Evolutionary conservation across 352 stramenopile species (phyloP).

Genomic region (Globisporangium cylindrosporum): DNA sequence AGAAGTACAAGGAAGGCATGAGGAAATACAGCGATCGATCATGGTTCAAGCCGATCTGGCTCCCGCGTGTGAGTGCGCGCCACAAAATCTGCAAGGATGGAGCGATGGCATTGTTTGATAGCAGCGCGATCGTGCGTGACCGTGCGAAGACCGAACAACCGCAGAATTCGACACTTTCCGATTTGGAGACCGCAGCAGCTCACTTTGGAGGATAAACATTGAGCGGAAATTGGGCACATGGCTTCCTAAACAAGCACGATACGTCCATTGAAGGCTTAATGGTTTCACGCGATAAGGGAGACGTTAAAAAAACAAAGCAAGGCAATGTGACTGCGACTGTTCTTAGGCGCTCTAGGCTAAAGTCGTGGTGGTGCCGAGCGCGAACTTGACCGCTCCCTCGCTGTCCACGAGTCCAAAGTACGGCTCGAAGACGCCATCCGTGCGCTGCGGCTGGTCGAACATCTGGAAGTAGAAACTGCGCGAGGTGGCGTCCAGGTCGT

Average conservation of each 20-base stretch:
- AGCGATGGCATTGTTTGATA: neutral
- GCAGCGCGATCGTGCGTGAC: neutral
- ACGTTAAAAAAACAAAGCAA: neutral
- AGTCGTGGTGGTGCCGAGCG: conserved; percentile 19
- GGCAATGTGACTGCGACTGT: neutral
- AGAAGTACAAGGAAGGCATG: neutral
- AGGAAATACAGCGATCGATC: neutral
- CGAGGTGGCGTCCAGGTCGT: conserved; percentile 23
- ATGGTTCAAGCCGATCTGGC: neutral
- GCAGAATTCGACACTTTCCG: too few relatives aligned
- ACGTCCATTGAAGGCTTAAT: neutral
- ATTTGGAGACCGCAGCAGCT: neutral
- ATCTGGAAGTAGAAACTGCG: conserved; percentile 63
- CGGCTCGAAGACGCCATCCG: conserved; percentile 40
- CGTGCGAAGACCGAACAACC: neutral
- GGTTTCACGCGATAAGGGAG: neutral
- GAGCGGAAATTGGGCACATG: neutral
- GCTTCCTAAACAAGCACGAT: neutral
- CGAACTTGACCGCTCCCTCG: conserved; percentile 38
- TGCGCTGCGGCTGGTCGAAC: conserved; percentile 49
- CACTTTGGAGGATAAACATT: neutral
- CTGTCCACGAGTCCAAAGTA: conserved; percentile 44
- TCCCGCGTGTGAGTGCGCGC: neutral
- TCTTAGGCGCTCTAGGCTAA: neutral
- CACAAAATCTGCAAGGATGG: neutral